A percentile compares a stretch with the other conserved stretches of the same genome.
Conservation (phyloP, 2,329 filamentous ascomycete genomes). For the Salinomyces thailandicus region DNA sequence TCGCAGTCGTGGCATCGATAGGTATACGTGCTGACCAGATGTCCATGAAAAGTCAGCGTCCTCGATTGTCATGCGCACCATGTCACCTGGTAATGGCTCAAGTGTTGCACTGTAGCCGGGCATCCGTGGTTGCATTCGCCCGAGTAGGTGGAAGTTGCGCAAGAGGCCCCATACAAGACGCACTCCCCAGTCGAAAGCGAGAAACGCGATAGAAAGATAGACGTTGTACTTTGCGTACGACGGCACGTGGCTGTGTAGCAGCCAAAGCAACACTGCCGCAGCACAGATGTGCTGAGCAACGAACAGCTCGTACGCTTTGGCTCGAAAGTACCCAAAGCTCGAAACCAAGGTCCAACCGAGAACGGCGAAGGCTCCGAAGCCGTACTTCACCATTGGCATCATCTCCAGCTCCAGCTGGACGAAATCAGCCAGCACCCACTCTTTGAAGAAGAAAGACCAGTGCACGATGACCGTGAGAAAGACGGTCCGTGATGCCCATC, state of each 20-base stretch:
- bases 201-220: conserved; percentile 21
- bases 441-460: conserved; percentile 44
- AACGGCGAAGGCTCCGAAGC: conserved; percentile 43
- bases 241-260: conserved; percentile 41
- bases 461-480: conserved; percentile 46
- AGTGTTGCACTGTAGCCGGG: conserved; percentile 18
- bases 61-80: conserved; percentile 47
- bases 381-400: conserved; percentile 40
- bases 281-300: conserved; percentile 45
- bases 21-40: conserved; percentile 53
- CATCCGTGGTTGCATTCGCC: conserved; percentile 1
- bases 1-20: conserved; percentile 44
- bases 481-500: conserved; percentile 42
- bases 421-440: conserved; percentile 43
- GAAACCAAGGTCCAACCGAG: conserved; percentile 42
- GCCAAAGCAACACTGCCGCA: conserved; percentile 38
- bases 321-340: conserved; percentile 41
- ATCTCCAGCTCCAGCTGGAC: conserved; percentile 38
- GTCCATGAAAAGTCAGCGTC: conserved; percentile 48
- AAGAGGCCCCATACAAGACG: conserved; percentile 17
- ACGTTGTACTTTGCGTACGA: conserved; percentile 21
- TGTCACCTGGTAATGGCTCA: conserved; percentile 41
- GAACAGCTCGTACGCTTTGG: conserved; percentile 44
- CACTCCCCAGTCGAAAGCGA: conserved; percentile 22
- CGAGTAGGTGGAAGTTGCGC: conserved; percentile 18